Percentiles rank a stretch among this genome's conserved stretches.
phyloP scores from a whole-genome alignment of 1,284 basidiomycete genomes.

The Gomphus bonarii region DNA sequence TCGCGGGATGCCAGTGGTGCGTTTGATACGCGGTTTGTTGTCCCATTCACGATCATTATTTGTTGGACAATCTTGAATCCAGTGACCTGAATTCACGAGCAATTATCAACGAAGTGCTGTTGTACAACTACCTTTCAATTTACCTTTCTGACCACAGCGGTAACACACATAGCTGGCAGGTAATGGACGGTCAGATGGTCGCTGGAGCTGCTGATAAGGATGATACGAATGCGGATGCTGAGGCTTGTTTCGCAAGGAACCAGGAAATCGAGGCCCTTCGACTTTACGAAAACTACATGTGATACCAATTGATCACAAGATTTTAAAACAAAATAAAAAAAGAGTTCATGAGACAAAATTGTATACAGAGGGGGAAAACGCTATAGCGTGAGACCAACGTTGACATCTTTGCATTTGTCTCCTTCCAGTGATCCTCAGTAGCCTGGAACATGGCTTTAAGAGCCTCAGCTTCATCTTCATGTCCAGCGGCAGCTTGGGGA shows the following conservation, averaged over 20 bases:
- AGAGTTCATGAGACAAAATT: slow-evolving; percentile 62
- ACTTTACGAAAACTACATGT: slow-evolving; percentile 17
- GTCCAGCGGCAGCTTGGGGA: slow-evolving; percentile 22
- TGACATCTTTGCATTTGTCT: slow-evolving; percentile 95
- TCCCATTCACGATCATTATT: slow-evolving; percentile 94
- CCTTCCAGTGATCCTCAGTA: slow-evolving; percentile 87
- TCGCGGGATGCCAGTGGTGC: slow-evolving; percentile 95
- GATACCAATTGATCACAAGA: slow-evolving; percentile 21
- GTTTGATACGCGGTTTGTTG: slow-evolving; percentile 90
- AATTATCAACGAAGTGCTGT: slow-evolving; percentile 9
- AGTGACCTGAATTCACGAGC: slow-evolving; percentile 60
- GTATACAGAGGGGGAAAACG: slow-evolving; percentile 17
- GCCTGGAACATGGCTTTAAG: slow-evolving; percentile 95
- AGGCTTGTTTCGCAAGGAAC: slow-evolving; percentile 12
- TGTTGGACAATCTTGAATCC: slow-evolving; percentile 99
- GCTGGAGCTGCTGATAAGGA: slow-evolving; percentile 31
- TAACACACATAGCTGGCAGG: slow-evolving; percentile 98
- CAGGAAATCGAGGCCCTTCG: slow-evolving; percentile 15
- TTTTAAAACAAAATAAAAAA: slow-evolving; percentile 20
- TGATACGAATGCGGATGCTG: slow-evolving; percentile 17
- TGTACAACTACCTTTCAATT: slow-evolving; percentile 19
- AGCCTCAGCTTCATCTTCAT: slow-evolving; percentile 74
- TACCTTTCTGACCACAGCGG: slow-evolving; percentile 95
- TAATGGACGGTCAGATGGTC: slow-evolving; percentile 49
- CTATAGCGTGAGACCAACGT: slow-evolving; percentile 66